These are phyloP conservation scores for Trypanosoma rangeli DNA, from an alignment of 208 protist species.

Conservation along the genomic window DNA sequence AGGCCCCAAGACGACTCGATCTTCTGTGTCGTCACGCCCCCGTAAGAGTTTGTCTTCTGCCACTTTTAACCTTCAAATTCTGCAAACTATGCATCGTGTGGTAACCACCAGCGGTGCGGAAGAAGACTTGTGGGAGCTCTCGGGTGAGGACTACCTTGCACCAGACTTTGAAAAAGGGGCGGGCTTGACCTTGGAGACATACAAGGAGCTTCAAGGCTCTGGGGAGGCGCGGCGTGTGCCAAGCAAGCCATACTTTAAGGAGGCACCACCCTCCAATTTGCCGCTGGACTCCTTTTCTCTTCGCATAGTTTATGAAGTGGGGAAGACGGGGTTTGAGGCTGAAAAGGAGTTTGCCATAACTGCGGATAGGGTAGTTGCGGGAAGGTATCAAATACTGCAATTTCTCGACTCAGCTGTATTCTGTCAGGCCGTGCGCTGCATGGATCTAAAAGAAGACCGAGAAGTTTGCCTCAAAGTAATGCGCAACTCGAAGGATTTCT, in stretches of 20 bases:
- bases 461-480: constrained; percentile 94
- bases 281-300: constrained; percentile 49
- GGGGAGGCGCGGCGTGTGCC: constrained; percentile 36
- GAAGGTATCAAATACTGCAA: constrained; percentile 85
- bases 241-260: constrained; percentile 53
- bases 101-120: constrained; percentile 41
- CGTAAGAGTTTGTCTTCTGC: constrained; percentile 9
- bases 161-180: constrained; percentile 51
- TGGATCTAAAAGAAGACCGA: constrained; percentile 57
- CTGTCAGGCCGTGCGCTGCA: constrained; percentile 74
- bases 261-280: constrained; percentile 39
- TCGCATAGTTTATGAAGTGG: constrained; percentile 60
- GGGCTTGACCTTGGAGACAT: constrained; percentile 42
- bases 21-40: constrained; percentile 11
- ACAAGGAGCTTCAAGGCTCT: constrained; percentile 21
- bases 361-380: constrained; percentile 67
- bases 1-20: background rate
- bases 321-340: constrained; percentile 74
- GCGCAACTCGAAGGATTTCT: constrained; percentile 93
- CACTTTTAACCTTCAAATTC: constrained; percentile 3
- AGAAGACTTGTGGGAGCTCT: constrained; percentile 41
- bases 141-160: constrained; percentile 24
- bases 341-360: constrained; percentile 77
- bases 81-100: constrained; percentile 29
- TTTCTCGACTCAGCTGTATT: constrained; percentile 89